Percentiles rank a stretch among this genome's conserved stretches.
phyloP scores from a whole-genome alignment of 495 filamentous ascomycete species.

The Penicillium steckii region DNA sequence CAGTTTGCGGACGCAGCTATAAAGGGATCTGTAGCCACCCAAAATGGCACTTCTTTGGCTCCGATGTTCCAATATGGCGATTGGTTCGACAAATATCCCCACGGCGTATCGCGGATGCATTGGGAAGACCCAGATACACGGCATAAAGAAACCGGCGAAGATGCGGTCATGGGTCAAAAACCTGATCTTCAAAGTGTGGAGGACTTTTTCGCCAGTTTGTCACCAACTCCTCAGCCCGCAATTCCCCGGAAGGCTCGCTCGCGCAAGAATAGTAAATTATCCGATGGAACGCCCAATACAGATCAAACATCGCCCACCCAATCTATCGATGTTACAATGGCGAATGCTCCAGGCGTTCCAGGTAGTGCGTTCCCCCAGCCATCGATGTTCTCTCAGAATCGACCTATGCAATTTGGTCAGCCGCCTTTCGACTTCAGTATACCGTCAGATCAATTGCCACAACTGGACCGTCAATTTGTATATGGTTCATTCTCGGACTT shows the following conservation, averaged over 20 bases:
- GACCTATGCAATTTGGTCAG: conserved; percentile 37
- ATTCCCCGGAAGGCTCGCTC: conserved; percentile 39
- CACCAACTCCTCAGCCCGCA: conserved; percentile 57
- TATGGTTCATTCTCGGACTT: conserved; percentile 73
- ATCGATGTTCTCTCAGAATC: conserved; percentile 33
- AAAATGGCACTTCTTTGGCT: conserved; percentile 49
- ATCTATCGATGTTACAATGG: conserved; percentile 37
- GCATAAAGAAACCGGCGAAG: conserved; percentile 70
- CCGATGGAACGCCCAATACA: conserved; percentile 24
- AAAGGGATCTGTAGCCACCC: conserved; percentile 44
- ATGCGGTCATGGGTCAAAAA: conserved; percentile 80
- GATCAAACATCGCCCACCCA: conserved; percentile 32
- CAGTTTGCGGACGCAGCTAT: conserved; percentile 76
- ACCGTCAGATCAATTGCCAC: conserved; percentile 48
- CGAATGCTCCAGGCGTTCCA: conserved; percentile 32
- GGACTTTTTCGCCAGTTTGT: conserved; percentile 86
- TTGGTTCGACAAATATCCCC: conserved; percentile 95
- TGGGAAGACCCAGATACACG: conserved; percentile 74
- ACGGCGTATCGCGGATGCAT: conserved; percentile 80
- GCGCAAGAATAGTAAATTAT: conserved; percentile 33
- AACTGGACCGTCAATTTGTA: conserved; percentile 75
- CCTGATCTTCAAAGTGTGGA: conserved; percentile 90
- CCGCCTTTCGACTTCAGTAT: conserved; percentile 41
- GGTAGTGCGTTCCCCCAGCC: conserved; percentile 47
- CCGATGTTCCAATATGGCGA: conserved; percentile 94